These are phyloP conservation scores for Apiotrichum gracile DNA, from an alignment of 1,284 basidiomycete genomes.

Conservation along the genomic window DNA sequence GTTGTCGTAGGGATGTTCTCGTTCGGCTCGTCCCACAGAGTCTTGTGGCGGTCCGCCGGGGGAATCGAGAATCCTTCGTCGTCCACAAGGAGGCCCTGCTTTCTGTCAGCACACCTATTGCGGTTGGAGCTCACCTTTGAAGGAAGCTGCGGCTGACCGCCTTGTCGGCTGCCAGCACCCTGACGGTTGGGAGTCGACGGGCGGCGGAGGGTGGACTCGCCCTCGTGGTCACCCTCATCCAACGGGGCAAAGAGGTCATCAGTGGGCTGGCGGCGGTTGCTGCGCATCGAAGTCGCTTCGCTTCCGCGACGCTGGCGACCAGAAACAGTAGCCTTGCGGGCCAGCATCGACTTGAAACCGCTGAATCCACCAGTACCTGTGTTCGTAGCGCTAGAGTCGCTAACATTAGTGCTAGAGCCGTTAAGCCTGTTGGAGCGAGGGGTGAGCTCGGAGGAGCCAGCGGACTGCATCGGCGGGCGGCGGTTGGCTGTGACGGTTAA, in stretches of 20 bases:
- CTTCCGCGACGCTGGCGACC: constrained; percentile 25
- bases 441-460: constrained; percentile 22
- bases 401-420: constrained; percentile 21
- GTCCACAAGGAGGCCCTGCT: constrained; percentile 46
- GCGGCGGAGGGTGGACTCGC: not conserved
- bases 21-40: constrained; percentile 48
- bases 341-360: constrained; percentile 47
- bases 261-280: constrained; percentile 12
- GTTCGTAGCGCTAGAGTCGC: constrained; percentile 5
- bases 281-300: constrained; percentile 21
- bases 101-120: no score
- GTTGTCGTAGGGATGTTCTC: constrained; percentile 14
- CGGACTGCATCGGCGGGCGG: constrained; percentile 4
- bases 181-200: not conserved
- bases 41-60: constrained; percentile 50
- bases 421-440: constrained; percentile 22
- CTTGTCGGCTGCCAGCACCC: not conserved
- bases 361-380: constrained; percentile 27
- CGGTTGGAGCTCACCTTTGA: not conserved
- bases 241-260: constrained; percentile 2
- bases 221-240: not conserved
- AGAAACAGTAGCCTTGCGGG: constrained; percentile 35
- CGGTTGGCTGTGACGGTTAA: constrained; percentile 1
- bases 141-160: not conserved
- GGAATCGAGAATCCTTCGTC: constrained; percentile 53